Evolutionary conservation across 108 stramenopile genomes (phyloP).

Genomic region (Pseudonitzschia pungens): DNA sequence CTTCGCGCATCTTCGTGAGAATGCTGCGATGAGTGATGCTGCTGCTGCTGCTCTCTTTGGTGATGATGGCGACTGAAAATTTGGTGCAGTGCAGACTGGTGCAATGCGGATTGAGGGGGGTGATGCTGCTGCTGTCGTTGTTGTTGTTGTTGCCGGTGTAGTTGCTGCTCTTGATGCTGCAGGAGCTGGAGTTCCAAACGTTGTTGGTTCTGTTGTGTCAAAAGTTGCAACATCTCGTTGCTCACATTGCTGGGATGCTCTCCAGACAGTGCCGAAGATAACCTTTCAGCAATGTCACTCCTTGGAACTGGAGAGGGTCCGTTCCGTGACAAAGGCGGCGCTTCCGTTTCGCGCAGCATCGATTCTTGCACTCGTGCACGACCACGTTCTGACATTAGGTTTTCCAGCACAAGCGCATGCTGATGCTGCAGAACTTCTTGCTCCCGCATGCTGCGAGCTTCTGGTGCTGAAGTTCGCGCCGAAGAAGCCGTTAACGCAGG

Average conservation of each 20-base stretch:
- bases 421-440: conserved; percentile 33
- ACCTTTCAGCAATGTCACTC: conserved; percentile 9
- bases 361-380: not conserved
- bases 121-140: conserved; percentile 31
- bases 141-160: conserved; percentile 29
- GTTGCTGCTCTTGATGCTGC: conserved; percentile 26
- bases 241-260: not conserved
- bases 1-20: conserved; percentile 35
- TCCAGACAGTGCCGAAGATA: not conserved
- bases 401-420: conserved; percentile 16
- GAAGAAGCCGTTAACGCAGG: not conserved
- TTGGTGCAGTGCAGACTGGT: conserved; percentile 44
- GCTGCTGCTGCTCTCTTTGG: conserved; percentile 33
- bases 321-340: not conserved
- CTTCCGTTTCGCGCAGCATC: conserved; percentile 1
- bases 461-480: not conserved
- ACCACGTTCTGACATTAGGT: not conserved
- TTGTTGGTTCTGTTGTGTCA: conserved; percentile 34
- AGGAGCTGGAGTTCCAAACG: conserved; percentile 23
- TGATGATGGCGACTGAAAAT: conserved; percentile 29
- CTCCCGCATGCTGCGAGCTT: conserved; percentile 3
- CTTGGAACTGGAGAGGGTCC: conserved; percentile 3
- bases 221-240: conserved; percentile 17
- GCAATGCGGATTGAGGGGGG: conserved; percentile 33
- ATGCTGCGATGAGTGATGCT: conserved; percentile 20